A percentile compares a stretch with the other conserved stretches of the same genome.
Conservation (phyloP, 2,329 filamentous ascomycete species). For the Alternaria viburni region DNA sequence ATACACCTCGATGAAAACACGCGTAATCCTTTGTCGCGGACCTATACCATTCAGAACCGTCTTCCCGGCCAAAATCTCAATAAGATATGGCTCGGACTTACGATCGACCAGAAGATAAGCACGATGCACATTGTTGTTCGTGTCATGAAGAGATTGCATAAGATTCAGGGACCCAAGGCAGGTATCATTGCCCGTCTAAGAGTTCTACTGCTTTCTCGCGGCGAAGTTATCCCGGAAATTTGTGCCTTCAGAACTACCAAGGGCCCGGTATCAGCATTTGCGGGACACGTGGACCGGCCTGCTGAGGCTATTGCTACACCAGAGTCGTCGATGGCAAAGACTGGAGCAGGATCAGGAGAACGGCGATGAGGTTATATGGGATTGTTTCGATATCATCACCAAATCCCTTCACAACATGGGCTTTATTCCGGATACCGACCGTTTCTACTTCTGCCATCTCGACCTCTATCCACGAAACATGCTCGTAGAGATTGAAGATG, state of each 20-base stretch:
- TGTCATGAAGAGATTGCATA: neutral
- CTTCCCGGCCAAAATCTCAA: neutral
- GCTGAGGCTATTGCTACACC: neutral
- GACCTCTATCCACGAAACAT: slow-evolving; percentile 30
- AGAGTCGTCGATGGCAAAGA: neutral
- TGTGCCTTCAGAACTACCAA: neutral
- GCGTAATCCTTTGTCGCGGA: neutral
- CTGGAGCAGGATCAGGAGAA: neutral
- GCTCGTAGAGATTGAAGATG: slow-evolving; percentile 17
- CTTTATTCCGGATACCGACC: slow-evolving; percentile 11
- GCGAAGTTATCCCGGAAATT: accelerated
- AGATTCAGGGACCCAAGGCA: neutral
- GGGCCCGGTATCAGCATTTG: accelerated
- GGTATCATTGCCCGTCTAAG: neutral
- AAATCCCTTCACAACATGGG: no score
- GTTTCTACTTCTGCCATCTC: slow-evolving; percentile 10
- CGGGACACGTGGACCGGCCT: neutral
- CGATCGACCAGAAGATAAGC: neutral
- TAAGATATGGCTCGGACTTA: neutral
- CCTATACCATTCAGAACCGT: neutral
- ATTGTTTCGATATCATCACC: slow-evolving; percentile 4
- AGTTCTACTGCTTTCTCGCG: neutral
- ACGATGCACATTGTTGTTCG: neutral
- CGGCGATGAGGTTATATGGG: neutral
- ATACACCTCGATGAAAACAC: neutral